A percentile compares a stretch with the other conserved stretches of the same genome.
Conservation (phyloP, 345 rosid genomes). For the Orychophragmus violaceus region DNA sequence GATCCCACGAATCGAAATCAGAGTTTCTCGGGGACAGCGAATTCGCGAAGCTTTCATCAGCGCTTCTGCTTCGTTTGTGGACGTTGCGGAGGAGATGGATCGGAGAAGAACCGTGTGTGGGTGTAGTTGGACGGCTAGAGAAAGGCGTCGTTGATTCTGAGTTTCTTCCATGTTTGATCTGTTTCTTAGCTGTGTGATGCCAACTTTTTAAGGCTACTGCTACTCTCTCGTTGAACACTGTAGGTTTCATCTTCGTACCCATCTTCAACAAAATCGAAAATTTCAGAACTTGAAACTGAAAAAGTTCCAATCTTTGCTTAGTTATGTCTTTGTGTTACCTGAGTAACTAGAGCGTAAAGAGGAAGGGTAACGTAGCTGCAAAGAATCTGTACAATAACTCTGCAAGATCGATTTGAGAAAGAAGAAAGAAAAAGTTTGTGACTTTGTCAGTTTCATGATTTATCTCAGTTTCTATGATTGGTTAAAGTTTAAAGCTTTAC, state of each 20-base stretch:
- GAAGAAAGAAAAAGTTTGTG: not conserved
- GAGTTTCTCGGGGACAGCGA: slow-evolving; percentile 23
- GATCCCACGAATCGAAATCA: slow-evolving; percentile 25
- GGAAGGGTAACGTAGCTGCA: slow-evolving; percentile 98
- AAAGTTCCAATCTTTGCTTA: not conserved
- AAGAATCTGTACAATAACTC: slow-evolving; percentile 69
- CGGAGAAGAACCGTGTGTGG: slow-evolving; percentile 54
- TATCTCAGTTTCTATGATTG: not conserved
- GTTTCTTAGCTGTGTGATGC: slow-evolving; percentile 74
- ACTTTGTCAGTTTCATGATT: not conserved
- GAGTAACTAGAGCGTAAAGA: slow-evolving; percentile 88
- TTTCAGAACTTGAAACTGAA: not conserved
- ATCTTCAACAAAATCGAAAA: slow-evolving; percentile 35
- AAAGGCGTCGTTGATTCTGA: slow-evolving; percentile 45
- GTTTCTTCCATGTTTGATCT: slow-evolving; percentile 47
- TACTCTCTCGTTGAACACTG: slow-evolving; percentile 69
- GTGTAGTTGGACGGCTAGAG: slow-evolving; percentile 62
- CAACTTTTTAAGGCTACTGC: slow-evolving; percentile 61
- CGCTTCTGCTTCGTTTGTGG: slow-evolving; percentile 29
- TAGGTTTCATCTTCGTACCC: slow-evolving; percentile 90
- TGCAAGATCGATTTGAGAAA: slow-evolving; percentile 8
- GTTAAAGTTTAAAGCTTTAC: not conserved
- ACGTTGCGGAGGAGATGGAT: slow-evolving; percentile 45
- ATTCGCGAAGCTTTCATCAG: slow-evolving; percentile 7
- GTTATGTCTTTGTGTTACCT: slow-evolving; percentile 33